Evolutionary conservation across 2,329 filamentous ascomycete species (phyloP), one percentile per base, ranked within the genome.

Genomic region (Pleurostoma richardsiae): DNA sequence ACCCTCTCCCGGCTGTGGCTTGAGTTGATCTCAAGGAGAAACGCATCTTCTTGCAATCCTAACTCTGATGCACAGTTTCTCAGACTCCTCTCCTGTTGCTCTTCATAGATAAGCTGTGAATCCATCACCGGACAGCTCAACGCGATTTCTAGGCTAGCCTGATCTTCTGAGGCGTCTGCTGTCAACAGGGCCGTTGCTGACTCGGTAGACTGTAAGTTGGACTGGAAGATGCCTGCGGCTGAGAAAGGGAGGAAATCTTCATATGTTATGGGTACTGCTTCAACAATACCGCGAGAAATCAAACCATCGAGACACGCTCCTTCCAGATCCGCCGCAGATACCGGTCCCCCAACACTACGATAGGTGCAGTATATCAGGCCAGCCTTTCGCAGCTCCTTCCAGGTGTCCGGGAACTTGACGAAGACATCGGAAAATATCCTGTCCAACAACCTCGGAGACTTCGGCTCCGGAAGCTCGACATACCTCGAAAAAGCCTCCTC

Each of bases 181-280:
- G 6, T 19, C 8, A 29, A 26, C 10, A 19, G n/a, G 10, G 4
- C 28, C 4, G 27, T 19, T 19, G 8, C 41, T 4, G 41, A n/a
- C n/a, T 33, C n/a, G 33, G 8, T 36, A n/a, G 33, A 8, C 33
- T 36, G 49, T 33, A 51, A 29, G 19, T 51, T 51, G 6, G 42
- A 45, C 42, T 51, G 49, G 29, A 51, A 51, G 31, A 79, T 79
- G 0, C 74, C 74, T 0, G 72, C 75, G 0, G 75, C 76, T 2
- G 73, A 76, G 3, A 79, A 57, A 0, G 76, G 76, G 4, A 79
- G 58, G 42, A 79, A 79, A 45, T 79, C 76, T 47, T 79, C 76
- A 46, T 79, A 79, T 0, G 69, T 76, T 19, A 79, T 66, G 2
- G 76, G 71, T 4, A 64, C 54, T 4, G 61, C 63, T 39, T 62